These are phyloP conservation scores for Penicillium canescens DNA, from an alignment of 495 filamentous ascomycete genomes.

Conservation along the genomic window DNA sequence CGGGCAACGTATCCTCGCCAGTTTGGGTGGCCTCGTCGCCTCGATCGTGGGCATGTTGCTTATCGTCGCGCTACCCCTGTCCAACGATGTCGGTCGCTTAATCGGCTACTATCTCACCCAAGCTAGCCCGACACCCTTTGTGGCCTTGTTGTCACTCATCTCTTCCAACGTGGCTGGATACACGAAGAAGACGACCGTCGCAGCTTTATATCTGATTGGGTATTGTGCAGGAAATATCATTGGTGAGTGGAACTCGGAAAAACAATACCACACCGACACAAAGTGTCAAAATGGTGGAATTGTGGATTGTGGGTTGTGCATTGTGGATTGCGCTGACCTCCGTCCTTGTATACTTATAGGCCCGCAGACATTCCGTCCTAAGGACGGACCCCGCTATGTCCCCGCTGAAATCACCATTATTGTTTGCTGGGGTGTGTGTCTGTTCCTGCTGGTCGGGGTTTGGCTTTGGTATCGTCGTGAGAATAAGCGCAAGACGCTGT, in stretches of 20 bases:
- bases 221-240: conserved; percentile 54
- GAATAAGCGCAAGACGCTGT: conserved; percentile 61
- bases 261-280: background rate
- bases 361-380: conserved; percentile 59
- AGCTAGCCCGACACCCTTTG: conserved; percentile 52
- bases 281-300: background rate
- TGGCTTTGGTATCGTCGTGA: conserved; percentile 59
- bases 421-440: conserved; percentile 58
- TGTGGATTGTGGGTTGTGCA: background rate
- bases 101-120: conserved; percentile 66
- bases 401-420: conserved; percentile 70
- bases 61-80: conserved; percentile 62
- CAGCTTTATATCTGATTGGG: conserved; percentile 66
- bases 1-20: conserved; percentile 53
- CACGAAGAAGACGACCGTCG: conserved; percentile 75
- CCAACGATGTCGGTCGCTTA: conserved; percentile 58
- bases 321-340: background rate
- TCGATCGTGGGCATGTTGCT: conserved; percentile 59
- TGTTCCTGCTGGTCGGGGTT: conserved; percentile 60
- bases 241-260: conserved; percentile 30
- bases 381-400: conserved; percentile 61
- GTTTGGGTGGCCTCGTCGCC: conserved; percentile 37
- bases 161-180: conserved; percentile 69
- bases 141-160: conserved; percentile 53
- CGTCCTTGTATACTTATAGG: conserved; percentile 20